phyloP scores from a whole-genome alignment of 129 eudicot genomes.

The Scalesia atractyloides region DNA sequence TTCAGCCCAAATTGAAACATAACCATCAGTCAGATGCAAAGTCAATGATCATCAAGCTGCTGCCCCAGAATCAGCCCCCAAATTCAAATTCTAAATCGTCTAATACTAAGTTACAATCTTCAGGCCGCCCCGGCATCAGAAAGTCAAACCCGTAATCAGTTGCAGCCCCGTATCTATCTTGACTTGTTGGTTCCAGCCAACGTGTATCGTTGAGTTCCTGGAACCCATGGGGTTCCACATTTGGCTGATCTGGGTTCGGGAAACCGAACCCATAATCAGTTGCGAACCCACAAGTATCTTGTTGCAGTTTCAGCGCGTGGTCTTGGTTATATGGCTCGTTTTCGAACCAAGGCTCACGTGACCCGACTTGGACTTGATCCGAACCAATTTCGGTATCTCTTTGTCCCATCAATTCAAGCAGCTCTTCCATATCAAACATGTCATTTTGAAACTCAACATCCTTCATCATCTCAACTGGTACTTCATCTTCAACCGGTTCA shows the following conservation, averaged over 20 bases:
- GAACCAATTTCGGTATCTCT: not conserved
- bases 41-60: no score
- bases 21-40: slow-evolving; percentile 40
- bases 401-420: slow-evolving; percentile 44
- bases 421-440: slow-evolving; percentile 65
- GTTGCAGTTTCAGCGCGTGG: not conserved
- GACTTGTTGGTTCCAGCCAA: not conserved
- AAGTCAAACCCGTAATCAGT: slow-evolving; percentile 53
- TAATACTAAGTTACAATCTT: slow-evolving; percentile 42
- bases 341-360: not conserved
- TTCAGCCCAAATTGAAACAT: slow-evolving; percentile 42
- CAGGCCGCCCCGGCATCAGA: slow-evolving; percentile 59
- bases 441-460: slow-evolving; percentile 23
- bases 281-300: not conserved
- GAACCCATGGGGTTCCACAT: not conserved
- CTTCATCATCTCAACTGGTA: slow-evolving; percentile 8
- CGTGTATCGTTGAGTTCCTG: not conserved
- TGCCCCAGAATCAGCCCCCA: slow-evolving; percentile 56
- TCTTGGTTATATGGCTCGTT: not conserved
- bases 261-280: slow-evolving; percentile 3
- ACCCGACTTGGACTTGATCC: not conserved
- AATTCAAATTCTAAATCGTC: slow-evolving; percentile 45
- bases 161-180: no score
- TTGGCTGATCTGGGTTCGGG: not conserved
- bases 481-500: slow-evolving; percentile 8